Conservation (phyloP, 116 monocot species). For the Posidonia oceanica region DNA sequence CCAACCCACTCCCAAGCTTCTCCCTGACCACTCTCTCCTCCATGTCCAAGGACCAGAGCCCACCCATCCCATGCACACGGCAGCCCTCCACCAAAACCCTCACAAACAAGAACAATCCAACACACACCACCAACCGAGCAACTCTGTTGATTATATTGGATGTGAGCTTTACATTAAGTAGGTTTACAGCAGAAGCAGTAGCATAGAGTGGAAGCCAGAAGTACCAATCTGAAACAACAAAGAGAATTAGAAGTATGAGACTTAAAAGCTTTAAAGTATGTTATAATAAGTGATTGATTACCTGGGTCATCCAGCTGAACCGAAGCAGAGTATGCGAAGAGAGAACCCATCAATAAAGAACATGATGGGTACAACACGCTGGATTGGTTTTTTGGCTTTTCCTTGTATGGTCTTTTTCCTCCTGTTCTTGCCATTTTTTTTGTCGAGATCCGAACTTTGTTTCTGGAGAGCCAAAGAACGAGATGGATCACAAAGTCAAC, state of each 20-base stretch:
- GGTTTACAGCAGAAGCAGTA: slow-evolving; percentile 36
- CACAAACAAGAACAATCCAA: slow-evolving; percentile 23
- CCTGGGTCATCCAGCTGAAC: slow-evolving; percentile 63
- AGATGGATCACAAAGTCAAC: too few species aligned
- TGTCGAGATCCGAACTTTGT: too few species aligned
- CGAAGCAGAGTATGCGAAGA: slow-evolving; percentile 62
- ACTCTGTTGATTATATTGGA: slow-evolving; percentile 6
- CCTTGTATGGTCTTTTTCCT: too few species aligned
- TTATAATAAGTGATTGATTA: background rate
- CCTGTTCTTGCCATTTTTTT: too few species aligned
- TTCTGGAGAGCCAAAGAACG: too few species aligned
- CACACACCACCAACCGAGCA: slow-evolving; percentile 10
- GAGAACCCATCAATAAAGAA: slow-evolving; percentile 37
- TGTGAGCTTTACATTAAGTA: slow-evolving; percentile 10
- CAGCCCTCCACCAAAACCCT: slow-evolving; percentile 35
- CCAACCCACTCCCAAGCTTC: slow-evolving; percentile 60
- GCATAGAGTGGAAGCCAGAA: slow-evolving; percentile 61
- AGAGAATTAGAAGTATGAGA: background rate
- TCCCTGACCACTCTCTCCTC: slow-evolving; percentile 62
- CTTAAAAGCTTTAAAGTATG: background rate
- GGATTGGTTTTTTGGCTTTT: slow-evolving; percentile 5
- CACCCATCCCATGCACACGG: slow-evolving; percentile 14
- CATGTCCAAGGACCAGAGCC: slow-evolving; percentile 50
- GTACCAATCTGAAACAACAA: slow-evolving; percentile 49
- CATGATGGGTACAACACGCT: slow-evolving; percentile 15